Evolutionary conservation across 306 rosid genomes (phyloP).

Genomic region (Echinosophora koreensis): DNA sequence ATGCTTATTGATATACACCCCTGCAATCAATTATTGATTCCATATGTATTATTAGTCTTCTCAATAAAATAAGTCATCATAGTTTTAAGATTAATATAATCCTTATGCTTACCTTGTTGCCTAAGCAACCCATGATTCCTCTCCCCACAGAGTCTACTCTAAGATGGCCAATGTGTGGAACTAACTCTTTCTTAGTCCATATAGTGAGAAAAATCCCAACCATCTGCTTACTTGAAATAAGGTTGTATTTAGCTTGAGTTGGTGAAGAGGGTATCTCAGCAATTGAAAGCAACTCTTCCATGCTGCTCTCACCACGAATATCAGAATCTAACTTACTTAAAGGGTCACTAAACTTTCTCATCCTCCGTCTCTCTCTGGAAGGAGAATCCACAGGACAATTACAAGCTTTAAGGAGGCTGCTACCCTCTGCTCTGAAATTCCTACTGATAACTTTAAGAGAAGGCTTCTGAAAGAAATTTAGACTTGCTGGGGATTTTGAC

Average conservation of each 20-base stretch:
- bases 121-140: conserved; percentile 93
- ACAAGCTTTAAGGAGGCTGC: conserved; percentile 75
- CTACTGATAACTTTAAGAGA: conserved; percentile 73
- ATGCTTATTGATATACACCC: conserved; percentile 96
- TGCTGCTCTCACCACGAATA: conserved; percentile 22
- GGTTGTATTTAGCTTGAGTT: conserved; percentile 55
- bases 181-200: conserved; percentile 79
- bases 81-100: neutral
- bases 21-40: conserved; percentile 57
- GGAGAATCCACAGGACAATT: conserved; percentile 73
- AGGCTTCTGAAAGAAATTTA: conserved; percentile 79
- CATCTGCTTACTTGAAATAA: conserved; percentile 88
- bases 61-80: neutral
- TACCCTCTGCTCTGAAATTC: conserved; percentile 64
- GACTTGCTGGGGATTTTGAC: conserved; percentile 51
- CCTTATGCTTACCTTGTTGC: conserved; percentile 74
- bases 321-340: conserved; percentile 46
- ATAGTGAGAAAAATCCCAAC: conserved; percentile 88
- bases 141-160: conserved; percentile 84
- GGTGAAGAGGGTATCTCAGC: conserved; percentile 63
- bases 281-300: conserved; percentile 63
- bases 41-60: conserved; percentile 22
- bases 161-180: conserved; percentile 87
- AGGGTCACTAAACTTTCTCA: conserved; percentile 62
- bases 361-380: conserved; percentile 58